Percentiles rank a stretch among this genome's conserved stretches.
These are phyloP conservation scores for Aspergillus ostianus DNA, from an alignment of 495 filamentous ascomycete species.

Conservation along the genomic window DNA sequence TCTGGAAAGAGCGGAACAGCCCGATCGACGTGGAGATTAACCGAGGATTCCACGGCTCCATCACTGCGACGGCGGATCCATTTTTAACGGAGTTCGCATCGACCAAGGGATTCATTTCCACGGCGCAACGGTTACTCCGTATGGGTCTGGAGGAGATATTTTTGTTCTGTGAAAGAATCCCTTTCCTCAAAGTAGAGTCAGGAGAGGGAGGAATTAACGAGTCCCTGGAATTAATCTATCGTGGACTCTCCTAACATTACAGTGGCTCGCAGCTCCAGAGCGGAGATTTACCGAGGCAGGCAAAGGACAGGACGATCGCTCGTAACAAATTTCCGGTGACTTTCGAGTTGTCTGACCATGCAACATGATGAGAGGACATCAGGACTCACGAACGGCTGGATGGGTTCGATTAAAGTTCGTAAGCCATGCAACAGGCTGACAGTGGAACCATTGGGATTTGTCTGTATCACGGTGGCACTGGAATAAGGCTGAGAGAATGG, in stretches of 20 bases:
- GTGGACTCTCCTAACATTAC: neutral
- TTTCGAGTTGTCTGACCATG: neutral
- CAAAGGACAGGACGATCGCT: neutral
- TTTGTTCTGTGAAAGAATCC: neutral
- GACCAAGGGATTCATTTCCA: neutral
- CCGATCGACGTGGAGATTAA: neutral
- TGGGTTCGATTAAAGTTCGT: neutral
- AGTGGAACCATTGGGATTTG: neutral
- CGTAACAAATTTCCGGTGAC: neutral
- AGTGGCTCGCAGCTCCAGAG: neutral
- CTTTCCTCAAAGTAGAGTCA: no score
- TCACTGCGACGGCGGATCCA: neutral
- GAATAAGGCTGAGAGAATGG: neutral
- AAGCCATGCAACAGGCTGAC: neutral
- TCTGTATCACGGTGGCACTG: neutral
- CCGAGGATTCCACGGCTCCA: neutral
- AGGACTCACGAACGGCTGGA: no score
- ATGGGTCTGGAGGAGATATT: neutral
- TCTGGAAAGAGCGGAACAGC: neutral
- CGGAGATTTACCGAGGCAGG: neutral
- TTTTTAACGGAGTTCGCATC: neutral
- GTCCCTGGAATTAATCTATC: neutral
- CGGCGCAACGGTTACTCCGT: neutral
- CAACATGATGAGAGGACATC: no score
- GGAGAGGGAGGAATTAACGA: no score